Base-by-base conservation (phyloP, 345 rosid genomes). In the Murraya koenigii region DNA sequence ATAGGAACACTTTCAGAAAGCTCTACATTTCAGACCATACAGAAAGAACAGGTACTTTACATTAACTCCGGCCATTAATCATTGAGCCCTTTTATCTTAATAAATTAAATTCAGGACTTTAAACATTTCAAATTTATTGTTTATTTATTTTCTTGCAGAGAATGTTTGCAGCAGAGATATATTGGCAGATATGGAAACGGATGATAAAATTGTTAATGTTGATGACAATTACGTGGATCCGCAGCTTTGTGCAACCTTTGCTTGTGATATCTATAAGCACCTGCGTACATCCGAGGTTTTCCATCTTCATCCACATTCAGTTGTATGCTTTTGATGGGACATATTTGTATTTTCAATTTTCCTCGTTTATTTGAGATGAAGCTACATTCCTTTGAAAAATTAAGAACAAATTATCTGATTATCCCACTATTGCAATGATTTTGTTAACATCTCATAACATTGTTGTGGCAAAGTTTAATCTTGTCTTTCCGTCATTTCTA, bases 271-370 rank as follows among this genome's bases (percentile, higher is more conserved):
- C 17, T 89, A 87, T 79, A 84, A 85, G 78, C 92, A 89, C 83
- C 81, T 89, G 8, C 90, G 88, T 58, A 95, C 97, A 15, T 90
- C 99, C 0, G 98, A 96, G 98, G 97, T 92, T 79, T 83, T 23
- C 67, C 71, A 25, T 60, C 74, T 70, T 60, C 36, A 39, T 52
- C 60, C 67, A 38, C 25, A 17, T 41, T 15, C 30, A 7, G 13
- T 22, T 26, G 20, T 52, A 26, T 69, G 39, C 59, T 19, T 54
- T 69, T 68, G 44, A 59, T 59, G 8, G 70, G 47, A 66, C 38
- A 66, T 22, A 41, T 69, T 49, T 69, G 49, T 3, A 36, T 55
- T 26, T 39, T 38, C 0, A 8, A 49, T 39, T 67, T 38, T 41
- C 49, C 49, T 41, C 2, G 1, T 41, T 41, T 41, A 49, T 49